Percentiles rank a stretch among this genome's conserved stretches.
Conservation (phyloP, 176 grass and related monocot genomes). For the Avena eriantha region DNA sequence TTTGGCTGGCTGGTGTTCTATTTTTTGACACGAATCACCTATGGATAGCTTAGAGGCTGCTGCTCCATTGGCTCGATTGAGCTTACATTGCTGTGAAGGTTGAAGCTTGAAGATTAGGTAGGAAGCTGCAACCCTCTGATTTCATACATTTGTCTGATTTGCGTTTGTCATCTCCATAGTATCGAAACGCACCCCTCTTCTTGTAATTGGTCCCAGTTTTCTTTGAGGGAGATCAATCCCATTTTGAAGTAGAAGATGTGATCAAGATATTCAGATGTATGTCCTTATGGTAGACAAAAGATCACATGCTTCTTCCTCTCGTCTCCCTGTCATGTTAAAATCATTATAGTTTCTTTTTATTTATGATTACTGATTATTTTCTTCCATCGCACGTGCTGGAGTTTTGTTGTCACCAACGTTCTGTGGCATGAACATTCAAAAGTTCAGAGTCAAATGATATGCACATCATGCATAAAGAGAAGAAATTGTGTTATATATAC, state of each 20-base stretch:
- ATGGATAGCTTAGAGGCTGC: conserved; percentile 44
- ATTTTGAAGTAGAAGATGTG: conserved; percentile 57
- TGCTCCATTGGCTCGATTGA: conserved; percentile 30
- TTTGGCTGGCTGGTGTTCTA: conserved; percentile 43
- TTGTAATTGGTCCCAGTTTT: conserved; percentile 62
- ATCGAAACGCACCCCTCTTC: neutral
- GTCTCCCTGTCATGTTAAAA: conserved; percentile 2
- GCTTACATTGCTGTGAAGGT: conserved; percentile 32
- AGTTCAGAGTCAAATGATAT: neutral
- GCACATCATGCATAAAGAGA: neutral
- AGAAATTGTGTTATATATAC: neutral
- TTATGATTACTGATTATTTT: neutral
- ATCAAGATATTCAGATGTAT: conserved; percentile 46
- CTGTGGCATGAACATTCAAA: neutral
- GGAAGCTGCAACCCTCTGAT: conserved; percentile 43
- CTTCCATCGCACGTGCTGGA: neutral
- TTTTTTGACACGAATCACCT: conserved; percentile 48
- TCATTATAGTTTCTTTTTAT: neutral
- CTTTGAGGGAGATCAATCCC: conserved; percentile 39
- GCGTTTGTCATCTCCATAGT: conserved; percentile 11
- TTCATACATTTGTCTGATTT: conserved; percentile 39
- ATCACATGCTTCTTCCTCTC: neutral
- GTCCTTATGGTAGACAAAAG: conserved; percentile 34
- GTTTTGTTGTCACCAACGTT: neutral
- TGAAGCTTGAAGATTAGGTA: conserved; percentile 56